Evolutionary conservation across 2,329 filamentous ascomycete species (phyloP), one percentile per base, ranked within the genome.

Genomic region (Beauveria sp.): DNA sequence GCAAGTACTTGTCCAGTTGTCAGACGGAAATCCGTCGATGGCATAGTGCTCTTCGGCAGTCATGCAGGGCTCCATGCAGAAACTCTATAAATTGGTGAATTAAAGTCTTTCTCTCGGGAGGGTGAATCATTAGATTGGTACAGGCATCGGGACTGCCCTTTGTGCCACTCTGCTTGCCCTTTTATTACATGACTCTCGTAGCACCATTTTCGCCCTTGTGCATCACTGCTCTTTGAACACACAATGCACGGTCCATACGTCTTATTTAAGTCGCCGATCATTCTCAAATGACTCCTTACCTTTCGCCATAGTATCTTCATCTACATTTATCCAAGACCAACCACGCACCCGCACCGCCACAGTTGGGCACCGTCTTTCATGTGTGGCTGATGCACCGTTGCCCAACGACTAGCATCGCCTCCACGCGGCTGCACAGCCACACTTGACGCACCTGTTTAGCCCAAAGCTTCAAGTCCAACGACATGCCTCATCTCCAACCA

Each of bases 401-500:
- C 57, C 57, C 47, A 53, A 60, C 56, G 20, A 51, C 46, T n/a
- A 24, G 10, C 6, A 26, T 34, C 28, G 38, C 34, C 55, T 38
- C 55, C 49, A 34, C 57, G 40, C 34, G 24, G 57, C 49, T 60
- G 58, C 58, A 60, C 58, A 45, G 58, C 58, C 58, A 60, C 58
- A 60, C 5, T 34, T 50, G 42, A 50, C 24, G 51, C 20, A 50
- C 30, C 30, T 5, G 58, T 50, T 50, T 55, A 61, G 58, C 51
- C 51, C 45, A 40, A 55, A 54, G 46, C 43, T 55, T 43, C 22
- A 18, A 30, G 58, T 50, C 34, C 58, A 30, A 43, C 42, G 51
- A 50, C 43, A 38, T 61, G 45, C 43, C 28, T 42, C 43, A 42
- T 49, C 50, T 54, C 22, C 43, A 47, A 66, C 63, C 65, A 62